Evolutionary conservation across 148 eudicot species (phyloP).

Genomic region (Silene latifolia): DNA sequence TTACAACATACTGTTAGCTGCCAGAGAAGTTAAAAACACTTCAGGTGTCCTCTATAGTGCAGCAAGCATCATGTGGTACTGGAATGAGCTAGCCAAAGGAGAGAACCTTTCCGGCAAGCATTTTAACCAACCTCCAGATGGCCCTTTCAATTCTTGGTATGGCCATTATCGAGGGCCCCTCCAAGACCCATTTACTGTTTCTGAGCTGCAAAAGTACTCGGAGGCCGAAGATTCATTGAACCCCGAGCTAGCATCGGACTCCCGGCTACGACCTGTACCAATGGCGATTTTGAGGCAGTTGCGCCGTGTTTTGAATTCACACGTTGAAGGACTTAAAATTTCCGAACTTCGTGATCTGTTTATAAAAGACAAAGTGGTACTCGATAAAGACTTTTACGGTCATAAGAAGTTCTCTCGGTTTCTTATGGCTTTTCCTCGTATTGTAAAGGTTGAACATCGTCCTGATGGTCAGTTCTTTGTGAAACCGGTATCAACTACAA

Average conservation of each 20-base stretch:
- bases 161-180: constrained; percentile 65
- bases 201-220: constrained; percentile 25
- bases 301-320: constrained; percentile 38
- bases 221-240: constrained; percentile 37
- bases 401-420: constrained; percentile 64
- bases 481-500: constrained; percentile 22
- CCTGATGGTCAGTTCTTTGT: constrained; percentile 40
- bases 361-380: constrained; percentile 29
- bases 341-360: constrained; percentile 47
- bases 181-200: constrained; percentile 57
- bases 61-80: constrained; percentile 89
- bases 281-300: constrained; percentile 44
- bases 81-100: constrained; percentile 68
- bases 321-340: constrained; percentile 54
- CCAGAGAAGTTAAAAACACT: constrained; percentile 30
- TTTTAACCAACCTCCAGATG: constrained; percentile 95
- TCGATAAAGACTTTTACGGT: constrained; percentile 66
- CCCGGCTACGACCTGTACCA: constrained; percentile 46
- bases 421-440: constrained; percentile 62
- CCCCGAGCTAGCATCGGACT: constrained; percentile 29
- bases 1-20: constrained; percentile 84
- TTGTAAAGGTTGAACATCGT: constrained; percentile 40
- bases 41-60: constrained; percentile 78
- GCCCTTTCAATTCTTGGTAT: constrained; percentile 91
- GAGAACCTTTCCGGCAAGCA: constrained; percentile 62